These are phyloP conservation scores for Didymella exigua DNA, from an alignment of 2,329 filamentous ascomycete genomes.

Conservation along the genomic window DNA sequence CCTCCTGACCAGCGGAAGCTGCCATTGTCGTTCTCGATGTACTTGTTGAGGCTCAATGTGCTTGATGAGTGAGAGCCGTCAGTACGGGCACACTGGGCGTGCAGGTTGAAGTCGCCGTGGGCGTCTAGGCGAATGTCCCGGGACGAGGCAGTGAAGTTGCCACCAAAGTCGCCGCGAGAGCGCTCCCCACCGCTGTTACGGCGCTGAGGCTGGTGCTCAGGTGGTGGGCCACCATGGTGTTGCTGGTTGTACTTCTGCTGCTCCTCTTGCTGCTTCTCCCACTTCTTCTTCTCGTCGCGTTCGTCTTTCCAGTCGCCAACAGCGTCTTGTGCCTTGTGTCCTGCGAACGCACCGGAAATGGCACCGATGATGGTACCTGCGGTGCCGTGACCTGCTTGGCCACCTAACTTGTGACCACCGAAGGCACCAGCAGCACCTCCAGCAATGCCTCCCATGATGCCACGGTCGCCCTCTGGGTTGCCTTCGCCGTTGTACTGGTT, in stretches of 20 bases:
- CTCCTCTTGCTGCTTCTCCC: constrained; percentile 29
- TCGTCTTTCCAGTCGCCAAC: constrained; percentile 34
- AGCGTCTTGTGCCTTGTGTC: constrained; percentile 32
- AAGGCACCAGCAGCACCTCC: constrained; percentile 37
- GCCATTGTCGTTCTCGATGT: constrained; percentile 32
- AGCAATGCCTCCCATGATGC: constrained; percentile 34
- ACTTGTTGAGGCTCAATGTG: constrained; percentile 28
- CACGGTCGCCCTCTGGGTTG: constrained; percentile 33
- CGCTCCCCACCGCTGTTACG: constrained; percentile 17
- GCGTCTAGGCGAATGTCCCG: constrained; percentile 35
- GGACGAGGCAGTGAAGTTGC: constrained; percentile 32
- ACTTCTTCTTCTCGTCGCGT: constrained; percentile 36
- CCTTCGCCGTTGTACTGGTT: constrained; percentile 30
- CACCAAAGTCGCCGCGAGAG: constrained; percentile 27
- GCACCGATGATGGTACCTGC: constrained; percentile 32
- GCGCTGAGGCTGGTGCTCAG: constrained; percentile 2
- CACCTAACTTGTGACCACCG: constrained; percentile 34
- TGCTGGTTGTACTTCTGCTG: constrained; percentile 25
- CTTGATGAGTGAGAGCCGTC: constrained; percentile 34
- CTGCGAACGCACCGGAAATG: constrained; percentile 32
- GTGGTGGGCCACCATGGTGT: constrained; percentile 14
- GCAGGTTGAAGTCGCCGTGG: constrained; percentile 34
- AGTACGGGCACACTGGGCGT: constrained; percentile 31
- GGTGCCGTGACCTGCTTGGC: constrained; percentile 32
- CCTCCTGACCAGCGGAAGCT: constrained; percentile 35